phyloP scores from a whole-genome alignment of 2,329 filamentous ascomycete genomes.

The Aureobasidium sp. region DNA sequence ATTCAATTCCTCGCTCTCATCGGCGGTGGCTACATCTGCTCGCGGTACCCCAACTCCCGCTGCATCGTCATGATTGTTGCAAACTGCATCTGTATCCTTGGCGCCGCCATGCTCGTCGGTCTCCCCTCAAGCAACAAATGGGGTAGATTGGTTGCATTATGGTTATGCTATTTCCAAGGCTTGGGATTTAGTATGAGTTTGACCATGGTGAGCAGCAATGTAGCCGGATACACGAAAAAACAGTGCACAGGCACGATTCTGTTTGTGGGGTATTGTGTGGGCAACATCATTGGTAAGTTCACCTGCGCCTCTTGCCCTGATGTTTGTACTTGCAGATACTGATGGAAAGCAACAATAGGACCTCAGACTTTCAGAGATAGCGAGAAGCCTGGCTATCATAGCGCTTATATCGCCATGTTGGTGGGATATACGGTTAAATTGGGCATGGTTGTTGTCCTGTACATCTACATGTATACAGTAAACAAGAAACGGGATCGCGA shows the following conservation, averaged over 20 bases:
- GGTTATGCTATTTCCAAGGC: slow-evolving; percentile 51
- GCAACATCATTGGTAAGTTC: slow-evolving; percentile 31
- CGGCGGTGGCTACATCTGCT: slow-evolving; percentile 46
- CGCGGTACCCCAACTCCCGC: slow-evolving; percentile 46
- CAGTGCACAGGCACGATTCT: slow-evolving; percentile 45
- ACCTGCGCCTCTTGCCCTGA: not conserved
- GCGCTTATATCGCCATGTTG: slow-evolving; percentile 49
- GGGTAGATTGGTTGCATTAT: slow-evolving; percentile 51
- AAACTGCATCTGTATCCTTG: slow-evolving; percentile 50
- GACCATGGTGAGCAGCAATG: slow-evolving; percentile 48
- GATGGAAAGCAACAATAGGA: slow-evolving; percentile 29
- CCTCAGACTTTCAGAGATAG: slow-evolving; percentile 47
- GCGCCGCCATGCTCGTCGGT: slow-evolving; percentile 46
- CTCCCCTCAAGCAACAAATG: slow-evolving; percentile 47
- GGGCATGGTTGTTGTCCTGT: slow-evolving; percentile 43
- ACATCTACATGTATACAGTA: slow-evolving; percentile 48
- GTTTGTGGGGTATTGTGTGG: slow-evolving; percentile 49
- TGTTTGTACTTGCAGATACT: not conserved
- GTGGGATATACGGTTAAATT: slow-evolving; percentile 51
- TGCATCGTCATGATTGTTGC: slow-evolving; percentile 52
- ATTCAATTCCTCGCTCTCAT: slow-evolving; percentile 51
- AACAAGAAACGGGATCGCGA: slow-evolving; percentile 50
- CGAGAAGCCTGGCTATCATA: slow-evolving; percentile 45
- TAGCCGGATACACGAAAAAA: slow-evolving; percentile 51
- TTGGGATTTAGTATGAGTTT: slow-evolving; percentile 48